Evolutionary conservation across 2,329 filamentous ascomycete genomes (phyloP).

Genomic region (Amylocarpus encephaloides): DNA sequence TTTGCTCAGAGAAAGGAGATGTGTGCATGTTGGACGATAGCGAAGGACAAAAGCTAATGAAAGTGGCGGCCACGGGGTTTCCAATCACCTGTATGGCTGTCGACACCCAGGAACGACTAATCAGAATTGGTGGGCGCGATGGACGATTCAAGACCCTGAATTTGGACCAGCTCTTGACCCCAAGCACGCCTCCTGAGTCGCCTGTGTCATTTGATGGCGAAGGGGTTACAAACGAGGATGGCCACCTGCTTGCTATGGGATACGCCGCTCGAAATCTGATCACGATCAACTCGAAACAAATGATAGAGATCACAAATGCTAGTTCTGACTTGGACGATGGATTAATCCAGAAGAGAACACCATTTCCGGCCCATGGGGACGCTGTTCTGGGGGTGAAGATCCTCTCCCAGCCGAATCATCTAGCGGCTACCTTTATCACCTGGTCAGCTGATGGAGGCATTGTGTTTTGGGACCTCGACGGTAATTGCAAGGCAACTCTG

Average conservation of each 20-base stretch:
- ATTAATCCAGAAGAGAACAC: slow-evolving; percentile 36
- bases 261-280: slow-evolving; percentile 62
- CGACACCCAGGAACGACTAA: slow-evolving; percentile 30
- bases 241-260: slow-evolving; percentile 57
- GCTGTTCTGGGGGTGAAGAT: slow-evolving; percentile 67
- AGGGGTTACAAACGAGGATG: slow-evolving; percentile 27
- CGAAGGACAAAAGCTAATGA: slow-evolving; percentile 63
- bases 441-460: slow-evolving; percentile 80
- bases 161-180: slow-evolving; percentile 36
- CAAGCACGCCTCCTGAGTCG: slow-evolving; percentile 29
- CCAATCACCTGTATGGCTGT: slow-evolving; percentile 37
- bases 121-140: slow-evolving; percentile 34
- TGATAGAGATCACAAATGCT: slow-evolving; percentile 55
- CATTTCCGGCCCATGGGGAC: slow-evolving; percentile 57
- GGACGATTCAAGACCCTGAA: slow-evolving; percentile 43
- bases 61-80: slow-evolving; percentile 62
- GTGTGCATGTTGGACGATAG: slow-evolving; percentile 80
- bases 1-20: slow-evolving; percentile 83
- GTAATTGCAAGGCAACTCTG: slow-evolving; percentile 58
- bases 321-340: slow-evolving; percentile 31
- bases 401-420: slow-evolving; percentile 52
- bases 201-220: slow-evolving; percentile 23
- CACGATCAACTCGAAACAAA: slow-evolving; percentile 68
- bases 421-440: slow-evolving; percentile 72
- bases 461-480: slow-evolving; percentile 74